Conservation (phyloP, 163 green algal species). For the Prototheca wickerhamii region DNA sequence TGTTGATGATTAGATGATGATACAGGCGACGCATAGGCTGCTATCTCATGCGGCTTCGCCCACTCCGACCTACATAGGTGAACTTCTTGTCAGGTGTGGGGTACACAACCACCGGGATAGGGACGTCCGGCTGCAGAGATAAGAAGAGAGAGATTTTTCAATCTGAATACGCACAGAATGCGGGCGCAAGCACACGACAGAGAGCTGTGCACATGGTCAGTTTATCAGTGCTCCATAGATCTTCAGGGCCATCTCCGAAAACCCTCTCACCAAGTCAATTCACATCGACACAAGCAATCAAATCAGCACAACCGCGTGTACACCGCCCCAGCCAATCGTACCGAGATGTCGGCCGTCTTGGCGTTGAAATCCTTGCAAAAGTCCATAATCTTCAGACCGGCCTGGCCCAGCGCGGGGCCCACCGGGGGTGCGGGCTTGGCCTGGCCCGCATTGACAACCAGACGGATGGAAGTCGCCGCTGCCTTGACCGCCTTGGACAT, state of each 20-base stretch:
- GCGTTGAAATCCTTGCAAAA: slow-evolving; percentile 97
- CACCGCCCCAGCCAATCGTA: slow-evolving; percentile 18
- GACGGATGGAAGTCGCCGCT: slow-evolving; percentile 48
- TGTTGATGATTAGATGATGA: too few relatives aligned
- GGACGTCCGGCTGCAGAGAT: slow-evolving; percentile 38
- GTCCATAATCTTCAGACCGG: slow-evolving; percentile 81
- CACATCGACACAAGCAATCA: too few relatives aligned
- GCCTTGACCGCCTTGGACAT: slow-evolving; percentile 31
- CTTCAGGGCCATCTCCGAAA: too few relatives aligned
- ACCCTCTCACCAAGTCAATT: too few relatives aligned
- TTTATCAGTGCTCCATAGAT: too few relatives aligned
- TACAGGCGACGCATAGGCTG: not conserved
- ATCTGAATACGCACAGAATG: not conserved
- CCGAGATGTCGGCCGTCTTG: slow-evolving; percentile 73
- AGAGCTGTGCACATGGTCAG: too few relatives aligned
- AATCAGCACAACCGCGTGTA: not conserved
- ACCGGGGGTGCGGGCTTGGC: slow-evolving; percentile 70
- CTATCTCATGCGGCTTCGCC: not conserved
- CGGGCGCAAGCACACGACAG: not conserved
- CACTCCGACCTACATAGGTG: slow-evolving; percentile 36
- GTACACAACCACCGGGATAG: slow-evolving; percentile 67
- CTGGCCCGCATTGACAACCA: slow-evolving; percentile 75
- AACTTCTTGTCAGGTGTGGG: slow-evolving; percentile 84
- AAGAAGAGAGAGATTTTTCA: not conserved
- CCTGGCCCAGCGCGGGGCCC: slow-evolving; percentile 82